Percentiles rank a stretch among this genome's conserved stretches.
These are phyloP conservation scores for Talaromyces sp. DNA, from an alignment of 2,329 filamentous ascomycete species.

Conservation along the genomic window DNA sequence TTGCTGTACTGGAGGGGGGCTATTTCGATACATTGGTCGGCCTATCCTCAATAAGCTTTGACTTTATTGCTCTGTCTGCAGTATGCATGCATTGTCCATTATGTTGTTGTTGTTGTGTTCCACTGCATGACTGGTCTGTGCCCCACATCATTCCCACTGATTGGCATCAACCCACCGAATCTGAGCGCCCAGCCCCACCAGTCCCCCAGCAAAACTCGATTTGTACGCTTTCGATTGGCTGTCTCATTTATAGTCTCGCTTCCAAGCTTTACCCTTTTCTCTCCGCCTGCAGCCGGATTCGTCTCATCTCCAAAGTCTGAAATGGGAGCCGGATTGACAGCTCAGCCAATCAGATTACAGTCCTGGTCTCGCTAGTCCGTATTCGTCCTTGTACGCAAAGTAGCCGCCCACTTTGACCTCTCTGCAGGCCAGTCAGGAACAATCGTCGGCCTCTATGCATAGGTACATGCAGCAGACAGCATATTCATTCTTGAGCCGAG, in stretches of 20 bases:
- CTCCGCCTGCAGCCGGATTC: background rate
- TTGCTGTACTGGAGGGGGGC: background rate
- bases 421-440: conserved; percentile 4
- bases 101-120: conserved; percentile 2
- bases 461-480: too few species aligned
- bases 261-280: conserved; percentile 1
- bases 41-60: conserved; percentile 6
- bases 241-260: background rate
- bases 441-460: background rate
- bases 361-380: background rate
- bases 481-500: background rate
- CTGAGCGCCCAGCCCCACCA: background rate
- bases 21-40: background rate
- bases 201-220: background rate
- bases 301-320: background rate
- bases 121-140: conserved; percentile 9
- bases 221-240: background rate
- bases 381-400: background rate
- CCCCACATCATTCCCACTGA: background rate
- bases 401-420: background rate
- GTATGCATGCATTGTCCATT: background rate
- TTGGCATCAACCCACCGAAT: background rate
- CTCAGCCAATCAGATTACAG: background rate
- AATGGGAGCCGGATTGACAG: background rate
- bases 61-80: background rate